Evolutionary conservation across 1,284 basidiomycete species (phyloP), one percentile per base, ranked within the genome.

Genomic region (Tausonia pullulans): DNA sequence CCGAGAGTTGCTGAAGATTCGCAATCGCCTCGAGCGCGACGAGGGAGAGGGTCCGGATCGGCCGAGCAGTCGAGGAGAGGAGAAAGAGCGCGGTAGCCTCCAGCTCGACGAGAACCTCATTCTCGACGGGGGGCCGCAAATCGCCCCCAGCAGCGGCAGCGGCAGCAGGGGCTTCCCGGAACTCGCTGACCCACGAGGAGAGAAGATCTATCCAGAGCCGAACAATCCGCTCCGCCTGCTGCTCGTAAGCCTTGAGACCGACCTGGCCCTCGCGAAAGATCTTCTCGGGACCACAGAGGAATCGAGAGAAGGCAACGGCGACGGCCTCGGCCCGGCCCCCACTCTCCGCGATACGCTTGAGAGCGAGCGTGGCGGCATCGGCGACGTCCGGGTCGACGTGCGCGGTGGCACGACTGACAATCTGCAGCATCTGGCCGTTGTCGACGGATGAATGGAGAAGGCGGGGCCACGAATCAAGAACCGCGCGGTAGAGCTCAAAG

Each of bases 381-480:
- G 82, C 84, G 3, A 96, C 79, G 1, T 76, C 72, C 1, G 88
- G 87, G 69, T 97, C 91, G 40, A 93, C 84, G 69, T 94, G 92
- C 50, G 91, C 82, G 39, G 90, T 82, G 0, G 88, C 88, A 27
- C 85, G 83, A 58, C 94, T 81, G 39, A 96, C 81, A 78, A 92
- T 85, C 68, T 90, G 86, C 60, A 93, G 81, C 0, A 86, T 83
- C 58, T 87, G 86, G 5, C 80, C 75, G 62, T 87, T 75, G 8
- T 74, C 62, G 80, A 75, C 61, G 83, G 77, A 61, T 0, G 77
- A 68, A 74, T 86, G 83, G 44, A 94, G 79, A 68, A 85, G 87
- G 7, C 90, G 83, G 0, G 93, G 94, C 84, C 93, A 89, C 3
- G 88, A 82, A 66, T 89, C 86, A 73, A 95, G 88, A 72, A 88